phyloP scores from a whole-genome alignment of 2,329 filamentous ascomycete species.

The Aspergillus sp. region DNA sequence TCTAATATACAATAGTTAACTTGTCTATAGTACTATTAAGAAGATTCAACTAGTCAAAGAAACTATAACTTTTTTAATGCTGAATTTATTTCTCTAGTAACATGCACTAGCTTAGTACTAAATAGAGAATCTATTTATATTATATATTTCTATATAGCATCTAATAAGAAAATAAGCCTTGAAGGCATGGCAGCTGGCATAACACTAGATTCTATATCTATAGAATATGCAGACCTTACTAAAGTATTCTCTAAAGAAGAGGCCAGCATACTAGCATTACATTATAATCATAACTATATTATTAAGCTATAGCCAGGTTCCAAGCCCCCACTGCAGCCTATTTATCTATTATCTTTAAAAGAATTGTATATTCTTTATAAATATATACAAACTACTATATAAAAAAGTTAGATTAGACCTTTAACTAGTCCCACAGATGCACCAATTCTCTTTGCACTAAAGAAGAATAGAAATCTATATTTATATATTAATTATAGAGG shows the following conservation, averaged over 20 bases:
- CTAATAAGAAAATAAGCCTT: neutral
- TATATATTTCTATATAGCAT: neutral
- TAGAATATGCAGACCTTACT: neutral
- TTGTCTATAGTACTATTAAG: neutral
- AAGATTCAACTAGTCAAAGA: neutral
- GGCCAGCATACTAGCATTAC: neutral
- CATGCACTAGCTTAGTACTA: neutral
- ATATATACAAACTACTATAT: neutral
- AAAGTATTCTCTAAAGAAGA: neutral
- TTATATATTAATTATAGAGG: neutral
- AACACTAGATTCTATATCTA: neutral
- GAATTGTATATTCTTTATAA: neutral
- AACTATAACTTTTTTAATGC: neutral
- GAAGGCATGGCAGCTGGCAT: neutral
- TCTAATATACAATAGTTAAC: neutral
- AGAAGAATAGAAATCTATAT: constrained; percentile 30
- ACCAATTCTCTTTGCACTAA: constrained; percentile 37
- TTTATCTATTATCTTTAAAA: neutral
- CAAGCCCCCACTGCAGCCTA: neutral
- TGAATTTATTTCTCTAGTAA: neutral
- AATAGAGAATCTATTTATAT: neutral
- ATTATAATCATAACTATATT: neutral
- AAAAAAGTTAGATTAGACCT: neutral
- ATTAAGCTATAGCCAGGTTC: neutral
- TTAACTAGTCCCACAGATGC: neutral